These are phyloP conservation scores for Cetradonia linearis DNA, from an alignment of 495 filamentous ascomycete genomes.

Conservation along the genomic window DNA sequence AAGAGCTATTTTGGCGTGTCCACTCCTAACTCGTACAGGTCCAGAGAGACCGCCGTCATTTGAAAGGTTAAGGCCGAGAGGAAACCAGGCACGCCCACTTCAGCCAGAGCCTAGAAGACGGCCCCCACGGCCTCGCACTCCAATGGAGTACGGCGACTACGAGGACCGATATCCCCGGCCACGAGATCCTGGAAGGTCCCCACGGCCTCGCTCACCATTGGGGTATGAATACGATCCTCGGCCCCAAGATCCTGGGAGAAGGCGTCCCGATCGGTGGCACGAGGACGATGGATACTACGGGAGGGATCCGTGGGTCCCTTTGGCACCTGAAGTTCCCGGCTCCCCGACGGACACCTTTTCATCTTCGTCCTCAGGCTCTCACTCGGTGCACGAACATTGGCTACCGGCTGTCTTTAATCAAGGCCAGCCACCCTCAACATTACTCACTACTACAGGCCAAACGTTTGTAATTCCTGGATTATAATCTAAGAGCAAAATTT, in stretches of 20 bases:
- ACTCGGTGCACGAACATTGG: constrained; percentile 40
- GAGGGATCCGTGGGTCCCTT: constrained; percentile 20
- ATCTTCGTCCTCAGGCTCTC: constrained; percentile 30
- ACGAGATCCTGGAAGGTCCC: background rate
- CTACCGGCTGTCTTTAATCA: constrained; percentile 39
- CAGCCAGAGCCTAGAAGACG: background rate
- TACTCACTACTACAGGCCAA: constrained; percentile 32
- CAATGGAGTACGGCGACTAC: background rate
- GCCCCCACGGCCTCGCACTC: constrained; percentile 2
- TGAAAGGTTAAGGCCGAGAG: constrained; percentile 13
- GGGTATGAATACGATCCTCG: too few relatives aligned
- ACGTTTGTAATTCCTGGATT: constrained; percentile 29
- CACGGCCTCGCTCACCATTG: too few relatives aligned
- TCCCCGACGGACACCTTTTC: constrained; percentile 33
- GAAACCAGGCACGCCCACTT: background rate
- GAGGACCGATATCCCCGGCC: background rate
- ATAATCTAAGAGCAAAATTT: constrained; percentile 14
- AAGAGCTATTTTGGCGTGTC: background rate
- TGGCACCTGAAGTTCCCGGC: constrained; percentile 33
- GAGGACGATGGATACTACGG: constrained; percentile 1
- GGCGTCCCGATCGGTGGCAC: background rate
- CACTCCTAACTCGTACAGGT: background rate
- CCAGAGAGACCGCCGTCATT: constrained; percentile 16
- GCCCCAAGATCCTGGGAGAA: background rate
- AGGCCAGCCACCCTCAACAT: constrained; percentile 30